phyloP scores from a whole-genome alignment of 441 rosid species.

The Euphorbia corollata region DNA sequence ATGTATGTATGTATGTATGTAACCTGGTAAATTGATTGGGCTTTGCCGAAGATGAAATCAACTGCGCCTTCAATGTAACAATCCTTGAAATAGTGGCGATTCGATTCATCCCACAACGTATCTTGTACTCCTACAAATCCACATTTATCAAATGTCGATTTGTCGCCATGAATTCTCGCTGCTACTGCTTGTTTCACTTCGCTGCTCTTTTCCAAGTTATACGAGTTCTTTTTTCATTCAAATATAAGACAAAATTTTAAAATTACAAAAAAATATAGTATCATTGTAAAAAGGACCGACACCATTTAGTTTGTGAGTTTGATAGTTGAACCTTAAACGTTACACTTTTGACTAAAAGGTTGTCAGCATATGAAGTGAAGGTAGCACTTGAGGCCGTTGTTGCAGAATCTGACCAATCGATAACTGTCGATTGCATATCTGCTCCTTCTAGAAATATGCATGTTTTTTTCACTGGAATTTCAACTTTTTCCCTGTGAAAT shows the following conservation, averaged over 20 bases:
- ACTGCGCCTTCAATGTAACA: conserved; percentile 21
- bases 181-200: conserved; percentile 10
- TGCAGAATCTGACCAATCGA: conserved; percentile 33
- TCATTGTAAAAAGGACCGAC: neutral
- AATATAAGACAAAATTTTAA: too few relatives aligned
- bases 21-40: conserved; percentile 18
- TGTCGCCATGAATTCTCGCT: conserved; percentile 7
- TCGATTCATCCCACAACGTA: conserved; percentile 9
- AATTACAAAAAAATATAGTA: neutral
- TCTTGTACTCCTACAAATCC: conserved; percentile 18
- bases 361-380: conserved; percentile 32
- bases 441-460: conserved; percentile 37
- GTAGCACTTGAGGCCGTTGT: conserved; percentile 23
- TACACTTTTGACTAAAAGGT: conserved; percentile 29
- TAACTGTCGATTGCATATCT: conserved; percentile 19
- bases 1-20: too few relatives aligned
- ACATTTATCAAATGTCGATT: conserved; percentile 8
- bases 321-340: conserved; percentile 27
- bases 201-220: neutral
- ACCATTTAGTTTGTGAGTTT: neutral
- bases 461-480: conserved; percentile 28
- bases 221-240: conserved; percentile 10
- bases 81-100: conserved; percentile 13
- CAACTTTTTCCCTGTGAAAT: conserved; percentile 15
- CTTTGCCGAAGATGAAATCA: conserved; percentile 21